A percentile compares a stretch with the other conserved stretches of the same genome.
Evolutionary conservation across 2,329 filamentous ascomycete genomes (phyloP).

Genomic region (Neocatenulostroma microsporum): DNA sequence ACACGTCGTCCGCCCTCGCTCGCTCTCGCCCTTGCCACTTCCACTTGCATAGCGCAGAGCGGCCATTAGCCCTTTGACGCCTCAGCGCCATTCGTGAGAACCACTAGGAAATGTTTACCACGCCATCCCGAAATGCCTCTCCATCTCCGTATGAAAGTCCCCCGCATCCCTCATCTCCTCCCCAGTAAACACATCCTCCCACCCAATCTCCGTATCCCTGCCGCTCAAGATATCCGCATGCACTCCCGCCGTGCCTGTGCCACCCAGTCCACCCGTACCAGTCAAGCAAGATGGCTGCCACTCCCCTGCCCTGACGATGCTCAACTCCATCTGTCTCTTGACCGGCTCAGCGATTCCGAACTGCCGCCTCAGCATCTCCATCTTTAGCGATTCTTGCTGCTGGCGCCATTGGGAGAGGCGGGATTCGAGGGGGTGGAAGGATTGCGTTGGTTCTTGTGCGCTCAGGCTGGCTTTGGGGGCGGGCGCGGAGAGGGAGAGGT

Average conservation of each 20-base stretch:
- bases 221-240: constrained; percentile 86
- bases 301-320: constrained; percentile 71
- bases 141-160: constrained; percentile 86
- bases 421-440: constrained; percentile 81
- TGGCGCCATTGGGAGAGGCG: constrained; percentile 84
- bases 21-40: no score
- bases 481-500: constrained; percentile 53
- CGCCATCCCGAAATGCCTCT: constrained; percentile 79
- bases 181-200: constrained; percentile 90
- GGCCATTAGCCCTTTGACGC: no score
- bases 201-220: constrained; percentile 66
- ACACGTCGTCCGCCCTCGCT: background rate
- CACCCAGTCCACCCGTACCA: constrained; percentile 23
- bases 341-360: constrained; percentile 93
- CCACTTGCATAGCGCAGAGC: no score
- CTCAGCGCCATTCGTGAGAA: no score
- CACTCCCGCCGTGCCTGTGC: constrained; percentile 50
- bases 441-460: constrained; percentile 43
- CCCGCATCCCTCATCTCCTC: constrained; percentile 56
- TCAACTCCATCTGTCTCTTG: constrained; percentile 87
- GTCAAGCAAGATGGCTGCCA: no score
- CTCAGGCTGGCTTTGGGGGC: constrained; percentile 38
- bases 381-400: constrained; percentile 80
- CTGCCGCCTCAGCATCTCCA: constrained; percentile 76
- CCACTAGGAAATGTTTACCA: no score